Conservation (phyloP, 1,284 basidiomycete genomes). For the Termitomyces sp. region DNA sequence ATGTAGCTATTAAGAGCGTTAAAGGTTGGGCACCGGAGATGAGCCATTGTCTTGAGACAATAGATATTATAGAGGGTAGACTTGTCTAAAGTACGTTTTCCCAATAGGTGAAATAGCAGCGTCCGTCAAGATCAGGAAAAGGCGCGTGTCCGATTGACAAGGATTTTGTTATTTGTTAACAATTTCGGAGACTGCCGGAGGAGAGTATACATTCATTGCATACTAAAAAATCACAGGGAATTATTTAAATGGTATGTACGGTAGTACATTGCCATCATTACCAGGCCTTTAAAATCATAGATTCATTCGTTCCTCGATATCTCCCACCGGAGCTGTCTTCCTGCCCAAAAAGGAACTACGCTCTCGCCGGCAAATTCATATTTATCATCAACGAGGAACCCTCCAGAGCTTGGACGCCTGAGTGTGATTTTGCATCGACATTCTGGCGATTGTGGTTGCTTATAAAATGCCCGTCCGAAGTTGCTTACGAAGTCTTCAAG, state of each 20-base stretch:
- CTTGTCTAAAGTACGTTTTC: not conserved
- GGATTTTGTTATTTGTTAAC: no score
- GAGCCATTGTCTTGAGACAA: slow-evolving; percentile 10
- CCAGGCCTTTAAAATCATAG: not conserved
- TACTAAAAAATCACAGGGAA: no score
- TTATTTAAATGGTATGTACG: not conserved
- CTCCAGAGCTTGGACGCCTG: slow-evolving; percentile 27
- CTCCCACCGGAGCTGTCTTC: slow-evolving; percentile 80
- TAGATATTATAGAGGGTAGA: not conserved
- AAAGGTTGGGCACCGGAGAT: slow-evolving; percentile 12
- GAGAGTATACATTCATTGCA: no score
- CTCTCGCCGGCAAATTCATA: slow-evolving; percentile 50
- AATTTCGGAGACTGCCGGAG: not conserved
- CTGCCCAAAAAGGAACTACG: slow-evolving; percentile 91
- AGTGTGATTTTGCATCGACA: slow-evolving; percentile 34
- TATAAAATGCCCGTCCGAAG: slow-evolving; percentile 81
- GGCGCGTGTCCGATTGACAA: no score
- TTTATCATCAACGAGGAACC: slow-evolving; percentile 42
- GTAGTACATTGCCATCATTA: not conserved
- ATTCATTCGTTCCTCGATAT: slow-evolving; percentile 36
- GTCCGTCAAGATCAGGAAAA: not conserved
- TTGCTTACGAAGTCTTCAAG: slow-evolving; percentile 75
- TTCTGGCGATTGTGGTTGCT: slow-evolving; percentile 26
- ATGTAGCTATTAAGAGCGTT: slow-evolving; percentile 13
- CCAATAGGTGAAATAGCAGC: not conserved